Percentiles rank a stretch among this genome's conserved stretches.
Conservation (phyloP, 2,329 filamentous ascomycete genomes). For the Helotiales sp. region DNA sequence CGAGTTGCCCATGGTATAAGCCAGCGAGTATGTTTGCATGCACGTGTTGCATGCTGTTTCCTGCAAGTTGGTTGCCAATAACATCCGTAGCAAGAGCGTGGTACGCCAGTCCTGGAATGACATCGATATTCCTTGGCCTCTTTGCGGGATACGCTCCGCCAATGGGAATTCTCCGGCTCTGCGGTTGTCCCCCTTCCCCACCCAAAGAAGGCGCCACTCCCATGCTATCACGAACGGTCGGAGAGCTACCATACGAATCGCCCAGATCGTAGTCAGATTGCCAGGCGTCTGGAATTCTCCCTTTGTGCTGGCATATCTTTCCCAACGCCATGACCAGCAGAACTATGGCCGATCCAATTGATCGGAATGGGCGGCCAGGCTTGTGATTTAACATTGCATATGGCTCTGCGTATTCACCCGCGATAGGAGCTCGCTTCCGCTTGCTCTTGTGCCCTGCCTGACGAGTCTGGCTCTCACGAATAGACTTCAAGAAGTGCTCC, state of each 20-base stretch:
- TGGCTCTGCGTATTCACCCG: conserved; percentile 33
- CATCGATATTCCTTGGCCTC: conserved; percentile 71
- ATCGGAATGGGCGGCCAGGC: conserved; percentile 61
- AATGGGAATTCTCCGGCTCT: conserved; percentile 56
- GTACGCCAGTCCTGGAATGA: conserved; percentile 88
- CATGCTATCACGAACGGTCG: conserved; percentile 53
- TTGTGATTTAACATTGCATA: conserved; percentile 43
- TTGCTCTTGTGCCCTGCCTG: conserved; percentile 40
- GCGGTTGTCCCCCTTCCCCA: conserved; percentile 47
- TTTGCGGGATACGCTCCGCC: conserved; percentile 44
- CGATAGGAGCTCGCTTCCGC: conserved; percentile 39
- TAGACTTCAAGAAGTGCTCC: conserved; percentile 40
- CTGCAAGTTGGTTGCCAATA: conserved; percentile 78
- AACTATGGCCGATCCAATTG: conserved; percentile 80
- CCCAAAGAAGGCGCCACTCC: conserved; percentile 59
- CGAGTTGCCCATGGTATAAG: conserved; percentile 87
- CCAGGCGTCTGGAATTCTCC: conserved; percentile 62
- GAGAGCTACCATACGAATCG: conserved; percentile 32
- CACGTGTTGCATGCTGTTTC: conserved; percentile 80
- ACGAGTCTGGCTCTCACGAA: conserved; percentile 36
- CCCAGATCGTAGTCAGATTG: conserved; percentile 30
- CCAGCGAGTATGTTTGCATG: conserved; percentile 87
- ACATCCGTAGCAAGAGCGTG: conserved; percentile 88
- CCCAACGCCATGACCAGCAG: conserved; percentile 85
- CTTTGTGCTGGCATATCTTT: conserved; percentile 70